Evolutionary conservation across 352 stramenopile genomes (phyloP).

Genomic region (Pythium dissotocum): DNA sequence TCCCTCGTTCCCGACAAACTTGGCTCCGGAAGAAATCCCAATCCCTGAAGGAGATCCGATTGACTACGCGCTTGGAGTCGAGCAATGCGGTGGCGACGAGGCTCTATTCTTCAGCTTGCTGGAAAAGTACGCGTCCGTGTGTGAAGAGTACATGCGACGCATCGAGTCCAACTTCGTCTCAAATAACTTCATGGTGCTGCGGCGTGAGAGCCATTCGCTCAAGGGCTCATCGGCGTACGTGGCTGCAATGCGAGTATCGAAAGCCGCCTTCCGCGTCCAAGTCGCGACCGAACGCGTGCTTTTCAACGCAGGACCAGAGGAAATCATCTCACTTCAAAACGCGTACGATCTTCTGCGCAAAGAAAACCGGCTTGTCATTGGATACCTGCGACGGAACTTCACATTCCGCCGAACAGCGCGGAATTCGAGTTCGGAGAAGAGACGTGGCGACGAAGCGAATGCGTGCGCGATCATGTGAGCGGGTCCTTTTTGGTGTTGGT

Average conservation of each 20-base stretch:
- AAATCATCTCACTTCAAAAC: constrained; percentile 38
- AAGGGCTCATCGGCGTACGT: constrained; percentile 88
- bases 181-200: constrained; percentile 61
- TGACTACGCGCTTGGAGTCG: constrained; percentile 77
- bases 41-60: constrained; percentile 81
- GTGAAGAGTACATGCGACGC: constrained; percentile 73
- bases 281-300: constrained; percentile 78
- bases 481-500: too few relatives aligned
- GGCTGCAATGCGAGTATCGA: constrained; percentile 79
- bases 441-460: constrained; percentile 45
- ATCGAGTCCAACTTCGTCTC: constrained; percentile 64
- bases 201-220: constrained; percentile 81
- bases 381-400: constrained; percentile 84
- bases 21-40: constrained; percentile 61
- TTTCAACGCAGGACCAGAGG: constrained; percentile 39
- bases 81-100: constrained; percentile 82
- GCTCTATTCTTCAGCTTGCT: constrained; percentile 81
- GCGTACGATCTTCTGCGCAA: constrained; percentile 33
- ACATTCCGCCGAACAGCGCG: constrained; percentile 54
- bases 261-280: constrained; percentile 79
- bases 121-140: constrained; percentile 75
- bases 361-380: constrained; percentile 71
- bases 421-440: constrained; percentile 33
- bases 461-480: constrained; percentile 73
- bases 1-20: constrained; percentile 46